Evolutionary conservation across 2,329 filamentous ascomycete species (phyloP).

Genomic region (Eurotiales sp.): DNA sequence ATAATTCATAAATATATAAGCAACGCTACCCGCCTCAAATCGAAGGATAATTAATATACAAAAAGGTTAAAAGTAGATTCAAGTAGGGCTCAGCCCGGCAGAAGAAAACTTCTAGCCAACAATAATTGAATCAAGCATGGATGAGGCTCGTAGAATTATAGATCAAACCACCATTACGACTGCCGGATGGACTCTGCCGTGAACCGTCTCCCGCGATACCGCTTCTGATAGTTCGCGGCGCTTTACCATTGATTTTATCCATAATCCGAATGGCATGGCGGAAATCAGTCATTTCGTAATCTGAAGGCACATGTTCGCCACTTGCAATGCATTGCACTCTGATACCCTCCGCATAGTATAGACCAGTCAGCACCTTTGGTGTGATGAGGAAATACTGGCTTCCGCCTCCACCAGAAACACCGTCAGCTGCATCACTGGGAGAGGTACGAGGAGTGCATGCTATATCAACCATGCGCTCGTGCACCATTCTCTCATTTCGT

Average conservation of each 20-base stretch:
- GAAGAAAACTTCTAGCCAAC: no score
- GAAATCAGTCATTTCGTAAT: conserved; percentile 37
- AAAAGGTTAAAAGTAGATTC: neutral
- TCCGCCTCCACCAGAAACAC: conserved; percentile 37
- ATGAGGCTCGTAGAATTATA: neutral
- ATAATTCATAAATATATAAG: neutral
- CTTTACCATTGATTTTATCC: conserved; percentile 24
- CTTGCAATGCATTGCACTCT: conserved; percentile 89
- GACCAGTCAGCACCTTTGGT: conserved; percentile 81
- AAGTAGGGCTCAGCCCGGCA: neutral
- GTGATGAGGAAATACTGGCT: conserved; percentile 94
- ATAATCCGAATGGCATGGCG: conserved; percentile 32
- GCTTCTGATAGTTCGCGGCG: conserved; percentile 5
- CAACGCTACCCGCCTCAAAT: neutral
- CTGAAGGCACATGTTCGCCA: conserved; percentile 60
- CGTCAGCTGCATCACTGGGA: conserved; percentile 47
- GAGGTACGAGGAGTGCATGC: conserved; percentile 56
- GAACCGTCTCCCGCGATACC: neutral
- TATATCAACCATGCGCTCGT: conserved; percentile 97
- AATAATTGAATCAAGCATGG: neutral
- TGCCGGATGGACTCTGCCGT: neutral
- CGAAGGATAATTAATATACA: neutral
- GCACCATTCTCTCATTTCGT: conserved; percentile 95
- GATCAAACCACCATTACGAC: neutral
- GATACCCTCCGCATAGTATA: conserved; percentile 88